Evolutionary conservation across 23 red algal genomes (phyloP).

Genomic region (Chondrus crispus): DNA sequence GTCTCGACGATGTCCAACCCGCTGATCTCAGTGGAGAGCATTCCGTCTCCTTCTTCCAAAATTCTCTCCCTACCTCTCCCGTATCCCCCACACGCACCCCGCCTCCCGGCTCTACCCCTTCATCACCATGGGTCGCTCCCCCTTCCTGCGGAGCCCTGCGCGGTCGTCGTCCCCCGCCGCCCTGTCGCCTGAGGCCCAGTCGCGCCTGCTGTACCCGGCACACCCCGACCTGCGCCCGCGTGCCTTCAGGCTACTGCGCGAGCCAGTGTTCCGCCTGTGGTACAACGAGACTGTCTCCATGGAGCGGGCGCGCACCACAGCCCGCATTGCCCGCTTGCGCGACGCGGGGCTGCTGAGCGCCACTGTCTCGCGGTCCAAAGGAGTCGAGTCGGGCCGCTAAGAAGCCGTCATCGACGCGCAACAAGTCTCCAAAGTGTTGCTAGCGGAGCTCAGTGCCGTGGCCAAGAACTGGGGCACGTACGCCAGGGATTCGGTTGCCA

Average conservation of each 20-base stretch:
- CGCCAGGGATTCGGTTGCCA: not conserved
- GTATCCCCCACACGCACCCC: too few species aligned
- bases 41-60: too few species aligned
- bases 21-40: too few species aligned
- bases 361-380: conserved; percentile 25
- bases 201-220: conserved; percentile 20
- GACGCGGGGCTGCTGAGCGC: conserved; percentile 29
- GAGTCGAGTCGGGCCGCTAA: conserved; percentile 43
- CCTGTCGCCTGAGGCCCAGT: too few species aligned
- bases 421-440: conserved; percentile 72
- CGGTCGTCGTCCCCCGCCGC: too few species aligned
- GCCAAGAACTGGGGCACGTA: not conserved
- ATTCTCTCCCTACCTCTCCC: too few species aligned
- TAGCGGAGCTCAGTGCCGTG: conserved; percentile 8
- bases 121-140: too few species aligned
- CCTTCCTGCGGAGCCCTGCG: too few species aligned
- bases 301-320: conserved; percentile 34
- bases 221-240: conserved; percentile 35
- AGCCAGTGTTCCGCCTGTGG: conserved; percentile 52
- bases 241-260: conserved; percentile 44
- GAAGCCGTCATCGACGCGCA: conserved; percentile 76
- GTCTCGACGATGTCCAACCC: too few species aligned
- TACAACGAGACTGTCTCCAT: conserved; percentile 33
- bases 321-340: conserved; percentile 53
- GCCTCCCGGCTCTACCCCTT: too few species aligned